Percentiles rank a stretch among this genome's conserved stretches.
These are phyloP conservation scores for Amorphotheca resinae DNA, from an alignment of 495 filamentous ascomycete species.

Conservation along the genomic window DNA sequence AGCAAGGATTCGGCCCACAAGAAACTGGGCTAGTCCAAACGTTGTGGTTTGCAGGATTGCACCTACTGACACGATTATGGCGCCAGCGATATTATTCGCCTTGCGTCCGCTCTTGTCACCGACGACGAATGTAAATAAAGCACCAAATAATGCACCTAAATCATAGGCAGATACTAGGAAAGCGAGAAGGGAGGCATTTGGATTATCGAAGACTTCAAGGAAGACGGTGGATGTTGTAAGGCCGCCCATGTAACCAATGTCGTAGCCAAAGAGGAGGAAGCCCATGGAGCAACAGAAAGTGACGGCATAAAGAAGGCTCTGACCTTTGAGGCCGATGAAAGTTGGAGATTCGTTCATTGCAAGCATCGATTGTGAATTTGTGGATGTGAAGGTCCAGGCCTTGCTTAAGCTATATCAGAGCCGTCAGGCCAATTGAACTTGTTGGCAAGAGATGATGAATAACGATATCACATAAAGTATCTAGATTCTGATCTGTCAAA, in stretches of 20 bases:
- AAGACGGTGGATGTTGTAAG: conserved; percentile 1
- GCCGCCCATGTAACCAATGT: conserved; percentile 1
- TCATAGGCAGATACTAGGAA: conserved; percentile 1
- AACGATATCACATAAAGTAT: no score
- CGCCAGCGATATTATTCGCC: conserved; percentile 57
- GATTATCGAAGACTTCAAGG: neutral
- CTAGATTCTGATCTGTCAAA: no score
- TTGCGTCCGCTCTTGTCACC: conserved; percentile 57
- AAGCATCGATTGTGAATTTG: no score
- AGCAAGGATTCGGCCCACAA: conserved; percentile 51
- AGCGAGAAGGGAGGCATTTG: neutral
- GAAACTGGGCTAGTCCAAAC: conserved; percentile 32
- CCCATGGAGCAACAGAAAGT: conserved; percentile 1
- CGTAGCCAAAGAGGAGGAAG: conserved; percentile 8
- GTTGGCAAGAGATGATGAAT: no score
- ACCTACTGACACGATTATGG: conserved; percentile 53
- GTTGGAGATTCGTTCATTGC: neutral
- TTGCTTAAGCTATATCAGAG: no score
- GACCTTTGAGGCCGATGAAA: neutral
- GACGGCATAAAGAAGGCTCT: neutral
- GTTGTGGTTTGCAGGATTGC: conserved; percentile 47
- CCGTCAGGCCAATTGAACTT: no score
- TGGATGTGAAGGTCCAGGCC: no score
- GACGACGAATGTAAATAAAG: conserved; percentile 52
- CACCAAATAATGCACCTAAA: conserved; percentile 54